phyloP scores from a whole-genome alignment of 164 flowering plant genomes.

The Cinnamomum chago region DNA sequence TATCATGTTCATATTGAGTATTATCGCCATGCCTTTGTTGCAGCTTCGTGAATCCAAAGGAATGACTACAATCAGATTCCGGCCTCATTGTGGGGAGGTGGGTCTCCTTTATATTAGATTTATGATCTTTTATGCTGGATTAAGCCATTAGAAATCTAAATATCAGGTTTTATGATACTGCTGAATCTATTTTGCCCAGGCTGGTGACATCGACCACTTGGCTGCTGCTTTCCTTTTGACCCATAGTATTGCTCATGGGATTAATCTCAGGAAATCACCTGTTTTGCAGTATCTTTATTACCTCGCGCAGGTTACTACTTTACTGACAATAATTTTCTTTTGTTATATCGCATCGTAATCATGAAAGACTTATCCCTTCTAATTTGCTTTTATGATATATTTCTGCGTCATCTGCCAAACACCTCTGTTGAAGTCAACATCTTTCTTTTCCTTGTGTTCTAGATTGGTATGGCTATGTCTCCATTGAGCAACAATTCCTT shows the following conservation, averaged over 20 bases:
- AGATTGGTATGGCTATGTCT: slow-evolving; percentile 99
- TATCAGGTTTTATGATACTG: background rate
- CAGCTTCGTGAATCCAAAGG: slow-evolving; percentile 97
- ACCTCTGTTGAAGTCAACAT: background rate
- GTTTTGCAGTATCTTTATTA: slow-evolving; percentile 94
- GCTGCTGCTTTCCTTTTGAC: slow-evolving; percentile 87
- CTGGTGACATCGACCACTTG: slow-evolving; percentile 97
- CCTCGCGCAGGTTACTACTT: slow-evolving; percentile 67
- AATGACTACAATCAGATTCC: slow-evolving; percentile 88
- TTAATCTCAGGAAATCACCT: slow-evolving; percentile 90
- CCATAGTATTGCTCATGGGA: slow-evolving; percentile 95
- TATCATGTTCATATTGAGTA: background rate
- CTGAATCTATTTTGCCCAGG: slow-evolving; percentile 37
- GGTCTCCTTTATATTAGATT: background rate
- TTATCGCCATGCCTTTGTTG: background rate
- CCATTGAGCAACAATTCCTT: slow-evolving; percentile 96
- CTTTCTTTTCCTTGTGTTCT: slow-evolving; percentile 3
- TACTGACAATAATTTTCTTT: background rate
- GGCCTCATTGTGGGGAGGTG: slow-evolving; percentile 99
- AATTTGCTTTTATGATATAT: background rate
- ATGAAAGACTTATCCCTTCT: background rate
- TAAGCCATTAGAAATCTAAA: too few relatives aligned
- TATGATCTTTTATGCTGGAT: background rate
- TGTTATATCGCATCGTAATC: background rate
- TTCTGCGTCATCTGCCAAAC: background rate